phyloP scores from a whole-genome alignment of 2,329 filamentous ascomycete species.

The Fusarium irregulare region DNA sequence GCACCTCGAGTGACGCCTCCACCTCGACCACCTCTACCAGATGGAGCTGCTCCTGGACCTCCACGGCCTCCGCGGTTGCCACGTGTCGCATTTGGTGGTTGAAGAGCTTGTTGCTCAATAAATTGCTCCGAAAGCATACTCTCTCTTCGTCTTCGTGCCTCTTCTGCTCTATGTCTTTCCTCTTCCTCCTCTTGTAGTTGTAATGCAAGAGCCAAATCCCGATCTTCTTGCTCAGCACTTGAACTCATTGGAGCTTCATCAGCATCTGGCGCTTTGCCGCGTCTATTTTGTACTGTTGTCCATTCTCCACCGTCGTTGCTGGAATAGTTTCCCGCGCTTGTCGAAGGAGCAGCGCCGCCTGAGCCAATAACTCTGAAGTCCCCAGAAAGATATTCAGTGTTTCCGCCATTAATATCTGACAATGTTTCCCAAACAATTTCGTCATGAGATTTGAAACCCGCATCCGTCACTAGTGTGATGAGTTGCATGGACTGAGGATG shows the following conservation, averaged over 20 bases:
- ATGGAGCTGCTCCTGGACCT: slow-evolving; percentile 9
- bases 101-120: slow-evolving; percentile 71
- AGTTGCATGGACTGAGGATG: slow-evolving; percentile 82
- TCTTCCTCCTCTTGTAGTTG: slow-evolving; percentile 97
- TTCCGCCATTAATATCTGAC: slow-evolving; percentile 85
- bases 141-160: slow-evolving; percentile 72
- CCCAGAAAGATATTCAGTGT: slow-evolving; percentile 86
- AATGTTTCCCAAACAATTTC: slow-evolving; percentile 98
- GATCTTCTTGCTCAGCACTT: slow-evolving; percentile 78
- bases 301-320: slow-evolving; percentile 56
- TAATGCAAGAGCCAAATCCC: slow-evolving; percentile 86
- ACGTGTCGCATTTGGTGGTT: slow-evolving; percentile 44
- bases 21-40: slow-evolving; percentile 16
- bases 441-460: slow-evolving; percentile 86
- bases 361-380: slow-evolving; percentile 88
- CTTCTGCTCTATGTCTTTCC: slow-evolving; percentile 74
- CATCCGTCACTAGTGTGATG: slow-evolving; percentile 89
- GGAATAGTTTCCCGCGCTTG: slow-evolving; percentile 25
- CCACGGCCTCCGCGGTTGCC: slow-evolving; percentile 36
- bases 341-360: slow-evolving; percentile 38
- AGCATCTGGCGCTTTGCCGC: slow-evolving; percentile 46
- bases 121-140: slow-evolving; percentile 75
- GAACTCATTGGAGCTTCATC: slow-evolving; percentile 52
- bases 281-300: slow-evolving; percentile 63
- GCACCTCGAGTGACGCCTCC: slow-evolving; percentile 35